Conservation (phyloP, 1,139 yeast genomes). For the Pneumocystis sp. region DNA sequence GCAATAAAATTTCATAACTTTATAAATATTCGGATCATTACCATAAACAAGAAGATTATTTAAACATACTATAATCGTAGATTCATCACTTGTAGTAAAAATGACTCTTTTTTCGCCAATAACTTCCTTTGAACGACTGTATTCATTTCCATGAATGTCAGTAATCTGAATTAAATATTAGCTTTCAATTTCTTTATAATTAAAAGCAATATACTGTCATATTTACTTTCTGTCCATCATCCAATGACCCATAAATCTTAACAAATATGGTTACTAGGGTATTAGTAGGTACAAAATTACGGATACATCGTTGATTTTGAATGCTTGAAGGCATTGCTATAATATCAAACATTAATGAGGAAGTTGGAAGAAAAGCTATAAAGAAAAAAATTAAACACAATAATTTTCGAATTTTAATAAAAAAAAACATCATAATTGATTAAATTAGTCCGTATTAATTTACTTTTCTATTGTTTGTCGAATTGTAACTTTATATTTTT, state of each 20-base stretch:
- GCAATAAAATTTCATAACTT: not conserved
- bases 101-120: constrained; percentile 47
- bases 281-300: not conserved
- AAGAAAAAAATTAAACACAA: not conserved
- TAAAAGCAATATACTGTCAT: not conserved
- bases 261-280: not conserved
- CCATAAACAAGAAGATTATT: constrained; percentile 39
- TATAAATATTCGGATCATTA: constrained; percentile 13
- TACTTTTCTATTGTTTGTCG: not conserved
- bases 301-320: not conserved
- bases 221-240: not conserved
- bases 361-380: not conserved
- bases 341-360: not conserved
- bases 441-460: not conserved
- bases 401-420: not conserved
- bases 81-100: constrained; percentile 68
- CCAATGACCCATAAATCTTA: not conserved
- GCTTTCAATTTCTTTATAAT: not conserved
- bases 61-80: constrained; percentile 84
- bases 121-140: constrained; percentile 27
- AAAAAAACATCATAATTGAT: not conserved
- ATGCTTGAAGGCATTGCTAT: not conserved
- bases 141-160: constrained; percentile 38
- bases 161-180: constrained; percentile 23
- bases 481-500: not conserved